These are phyloP conservation scores for Cardiospermum halicacabum DNA, from an alignment of 345 rosid genomes.

Conservation along the genomic window DNA sequence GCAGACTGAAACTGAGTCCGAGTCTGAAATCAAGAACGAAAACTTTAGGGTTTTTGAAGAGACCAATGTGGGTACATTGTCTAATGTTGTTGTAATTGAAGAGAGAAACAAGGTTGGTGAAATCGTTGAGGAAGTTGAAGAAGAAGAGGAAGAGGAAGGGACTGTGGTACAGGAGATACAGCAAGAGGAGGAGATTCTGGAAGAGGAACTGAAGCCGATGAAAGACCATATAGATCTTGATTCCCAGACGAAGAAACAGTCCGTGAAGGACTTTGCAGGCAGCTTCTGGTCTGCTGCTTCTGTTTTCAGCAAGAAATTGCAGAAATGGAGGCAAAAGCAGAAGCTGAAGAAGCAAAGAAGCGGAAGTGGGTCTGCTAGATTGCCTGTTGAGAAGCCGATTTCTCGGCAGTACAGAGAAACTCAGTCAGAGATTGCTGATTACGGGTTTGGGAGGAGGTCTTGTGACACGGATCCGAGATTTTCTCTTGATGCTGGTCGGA, in stretches of 20 bases:
- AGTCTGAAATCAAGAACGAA: conserved; percentile 20
- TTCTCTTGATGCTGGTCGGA: conserved; percentile 69
- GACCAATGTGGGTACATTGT: conserved; percentile 31
- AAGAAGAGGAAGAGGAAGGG: conserved; percentile 41
- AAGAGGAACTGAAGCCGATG: conserved; percentile 72
- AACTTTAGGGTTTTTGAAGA: conserved; percentile 40
- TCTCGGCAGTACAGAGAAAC: conserved; percentile 90
- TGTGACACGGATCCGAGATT: conserved; percentile 98
- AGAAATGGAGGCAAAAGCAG: conserved; percentile 95
- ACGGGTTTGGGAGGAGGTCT: conserved; percentile 92
- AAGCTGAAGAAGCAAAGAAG: conserved; percentile 72
- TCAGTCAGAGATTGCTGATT: conserved; percentile 96
- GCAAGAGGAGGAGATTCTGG: conserved; percentile 23
- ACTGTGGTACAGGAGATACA: conserved; percentile 31
- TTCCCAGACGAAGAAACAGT: conserved; percentile 65
- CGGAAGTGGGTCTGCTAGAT: conserved; percentile 66
- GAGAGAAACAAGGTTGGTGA: conserved; percentile 30
- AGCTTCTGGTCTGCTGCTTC: conserved; percentile 99
- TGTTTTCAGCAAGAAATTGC: conserved; percentile 92
- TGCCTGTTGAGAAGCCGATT: conserved; percentile 94
- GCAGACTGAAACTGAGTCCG: conserved; percentile 31
- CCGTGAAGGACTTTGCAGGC: conserved; percentile 70
- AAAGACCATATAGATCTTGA: conserved; percentile 94
- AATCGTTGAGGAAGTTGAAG: conserved; percentile 39
- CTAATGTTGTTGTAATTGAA: conserved; percentile 22